These are phyloP conservation scores for Candida endomychidarum DNA, from an alignment of 805 yeast species.

Conservation along the genomic window DNA sequence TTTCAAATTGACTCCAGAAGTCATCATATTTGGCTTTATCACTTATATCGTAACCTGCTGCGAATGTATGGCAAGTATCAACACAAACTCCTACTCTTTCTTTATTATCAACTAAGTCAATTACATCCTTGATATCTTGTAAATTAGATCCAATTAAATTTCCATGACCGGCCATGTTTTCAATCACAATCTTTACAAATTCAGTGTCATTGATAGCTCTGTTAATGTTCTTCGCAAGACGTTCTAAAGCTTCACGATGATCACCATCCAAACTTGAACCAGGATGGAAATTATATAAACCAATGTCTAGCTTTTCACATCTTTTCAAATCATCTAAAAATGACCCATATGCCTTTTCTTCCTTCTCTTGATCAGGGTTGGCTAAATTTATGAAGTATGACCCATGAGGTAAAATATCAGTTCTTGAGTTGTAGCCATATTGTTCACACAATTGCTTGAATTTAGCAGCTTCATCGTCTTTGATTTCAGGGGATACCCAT, in stretches of 20 bases:
- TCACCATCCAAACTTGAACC: conserved; percentile 81
- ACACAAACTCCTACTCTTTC: conserved; percentile 90
- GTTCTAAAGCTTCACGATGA: conserved; percentile 59
- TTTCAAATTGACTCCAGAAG: conserved; percentile 80
- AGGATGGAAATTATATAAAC: conserved; percentile 88
- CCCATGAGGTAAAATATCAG: conserved; percentile 91
- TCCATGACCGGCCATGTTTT: conserved; percentile 98
- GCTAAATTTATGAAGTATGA: conserved; percentile 92
- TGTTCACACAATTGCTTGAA: conserved; percentile 65
- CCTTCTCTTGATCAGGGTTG: conserved; percentile 82
- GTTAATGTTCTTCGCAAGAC: conserved; percentile 78
- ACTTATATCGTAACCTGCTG: conserved; percentile 92
- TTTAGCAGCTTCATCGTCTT: conserved; percentile 61
- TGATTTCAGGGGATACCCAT: conserved; percentile 83
- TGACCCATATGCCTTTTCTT: conserved; percentile 68
- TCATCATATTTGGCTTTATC: conserved; percentile 52
- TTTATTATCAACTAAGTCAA: conserved; percentile 77
- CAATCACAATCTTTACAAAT: conserved; percentile 85
- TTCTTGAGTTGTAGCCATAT: conserved; percentile 66
- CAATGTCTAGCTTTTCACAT: conserved; percentile 83
- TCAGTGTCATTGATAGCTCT: conserved; percentile 69
- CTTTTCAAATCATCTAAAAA: conserved; percentile 83
- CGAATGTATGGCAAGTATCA: conserved; percentile 95
- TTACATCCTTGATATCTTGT: conserved; percentile 73
- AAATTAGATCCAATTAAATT: conserved; percentile 80